Percentiles rank a stretch among this genome's conserved stretches.
These are phyloP conservation scores for Narthecium ossifragum DNA, from an alignment of 106 monocot genomes.

Conservation along the genomic window DNA sequence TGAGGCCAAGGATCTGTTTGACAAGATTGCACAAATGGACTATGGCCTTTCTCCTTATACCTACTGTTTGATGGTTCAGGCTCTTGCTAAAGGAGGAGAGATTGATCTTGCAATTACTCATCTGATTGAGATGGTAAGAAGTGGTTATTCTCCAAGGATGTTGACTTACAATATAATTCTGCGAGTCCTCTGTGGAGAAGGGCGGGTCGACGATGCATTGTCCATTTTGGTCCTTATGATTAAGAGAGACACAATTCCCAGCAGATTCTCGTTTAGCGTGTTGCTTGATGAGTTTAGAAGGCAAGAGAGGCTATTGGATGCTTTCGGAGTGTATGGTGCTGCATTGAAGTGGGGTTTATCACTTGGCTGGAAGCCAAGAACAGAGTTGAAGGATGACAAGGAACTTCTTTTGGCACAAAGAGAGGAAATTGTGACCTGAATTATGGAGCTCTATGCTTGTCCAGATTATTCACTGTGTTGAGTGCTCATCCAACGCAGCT, in stretches of 20 bases:
- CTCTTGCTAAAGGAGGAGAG: slow-evolving; percentile 59
- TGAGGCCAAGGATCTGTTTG: slow-evolving; percentile 46
- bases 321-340: slow-evolving; percentile 43
- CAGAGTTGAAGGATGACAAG: slow-evolving; percentile 3
- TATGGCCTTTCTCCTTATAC: slow-evolving; percentile 52
- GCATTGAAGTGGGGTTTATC: slow-evolving; percentile 58
- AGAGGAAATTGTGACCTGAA: too few relatives aligned
- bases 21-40: slow-evolving; percentile 21
- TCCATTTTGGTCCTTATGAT: slow-evolving; percentile 47
- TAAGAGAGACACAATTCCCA: slow-evolving; percentile 34
- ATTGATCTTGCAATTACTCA: slow-evolving; percentile 34
- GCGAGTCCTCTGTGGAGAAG: slow-evolving; percentile 43
- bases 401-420: not conserved
- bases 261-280: slow-evolving; percentile 47
- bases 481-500: too few relatives aligned
- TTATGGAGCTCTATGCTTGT: too few relatives aligned
- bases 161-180: slow-evolving; percentile 61
- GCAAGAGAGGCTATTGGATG: slow-evolving; percentile 43
- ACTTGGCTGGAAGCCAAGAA: slow-evolving; percentile 25
- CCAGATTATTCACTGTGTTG: too few relatives aligned
- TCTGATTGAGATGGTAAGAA: slow-evolving; percentile 54
- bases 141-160: slow-evolving; percentile 50
- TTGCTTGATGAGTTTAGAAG: slow-evolving; percentile 42
- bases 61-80: slow-evolving; percentile 66
- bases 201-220: slow-evolving; percentile 52